A percentile compares a stretch with the other conserved stretches of the same genome.
Evolutionary conservation across 2,329 filamentous ascomycete species (phyloP).

Genomic region (Colletotrichum paranaense): DNA sequence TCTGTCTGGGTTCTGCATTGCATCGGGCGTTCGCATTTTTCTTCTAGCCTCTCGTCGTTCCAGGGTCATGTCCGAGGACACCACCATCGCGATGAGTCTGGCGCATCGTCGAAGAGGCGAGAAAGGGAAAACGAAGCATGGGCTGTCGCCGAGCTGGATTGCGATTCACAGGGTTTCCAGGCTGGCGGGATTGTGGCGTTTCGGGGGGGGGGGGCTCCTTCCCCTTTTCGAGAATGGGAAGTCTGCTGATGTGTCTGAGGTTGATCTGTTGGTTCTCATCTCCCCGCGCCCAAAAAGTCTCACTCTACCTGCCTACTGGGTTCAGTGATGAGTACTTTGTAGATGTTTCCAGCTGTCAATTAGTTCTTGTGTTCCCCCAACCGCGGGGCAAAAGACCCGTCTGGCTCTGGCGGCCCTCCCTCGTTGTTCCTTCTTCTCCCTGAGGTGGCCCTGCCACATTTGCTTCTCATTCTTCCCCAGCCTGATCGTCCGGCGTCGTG

Average conservation of each 20-base stretch:
- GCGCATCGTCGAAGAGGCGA: slow-evolving; percentile 6
- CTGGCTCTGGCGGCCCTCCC: background rate
- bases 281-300: background rate
- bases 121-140: slow-evolving; percentile 6
- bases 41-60: slow-evolving; percentile 6
- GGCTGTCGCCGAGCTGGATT: slow-evolving; percentile 6
- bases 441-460: background rate
- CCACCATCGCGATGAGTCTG: background rate
- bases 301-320: background rate
- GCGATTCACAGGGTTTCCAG: slow-evolving; percentile 14
- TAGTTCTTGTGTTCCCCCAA: slow-evolving; percentile 9
- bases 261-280: background rate
- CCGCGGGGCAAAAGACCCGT: background rate
- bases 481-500: background rate
- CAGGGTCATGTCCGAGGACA: background rate
- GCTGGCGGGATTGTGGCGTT: slow-evolving; percentile 24
- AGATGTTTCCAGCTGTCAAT: slow-evolving; percentile 7
- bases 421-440: slow-evolving; percentile 1
- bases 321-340: background rate
- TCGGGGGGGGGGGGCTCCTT: slow-evolving; percentile 1
- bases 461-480: slow-evolving; percentile 2
- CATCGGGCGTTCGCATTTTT: slow-evolving; percentile 9
- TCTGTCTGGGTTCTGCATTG: slow-evolving; percentile 7
- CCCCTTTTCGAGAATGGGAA: background rate
- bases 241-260: background rate